Evolutionary conservation across 2,329 filamentous ascomycete genomes (phyloP).

Genomic region (Truncatella angustata): DNA sequence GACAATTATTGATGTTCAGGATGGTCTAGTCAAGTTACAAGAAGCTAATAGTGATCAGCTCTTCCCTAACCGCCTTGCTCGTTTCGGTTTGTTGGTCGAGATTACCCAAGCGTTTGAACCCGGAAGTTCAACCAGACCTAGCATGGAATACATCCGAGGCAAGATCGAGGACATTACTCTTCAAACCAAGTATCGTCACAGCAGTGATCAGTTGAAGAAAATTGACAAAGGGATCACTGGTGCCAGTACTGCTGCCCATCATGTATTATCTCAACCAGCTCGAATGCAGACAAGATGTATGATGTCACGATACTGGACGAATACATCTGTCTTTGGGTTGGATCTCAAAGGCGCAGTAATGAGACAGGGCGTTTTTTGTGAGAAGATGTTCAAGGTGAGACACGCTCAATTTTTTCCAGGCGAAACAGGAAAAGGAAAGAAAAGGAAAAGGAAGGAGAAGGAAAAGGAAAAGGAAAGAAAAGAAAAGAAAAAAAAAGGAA

Average conservation of each 20-base stretch:
- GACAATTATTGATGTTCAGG: slow-evolving; percentile 53
- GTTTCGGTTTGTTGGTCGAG: slow-evolving; percentile 6
- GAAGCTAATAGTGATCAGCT: slow-evolving; percentile 28
- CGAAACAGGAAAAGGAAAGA: no score
- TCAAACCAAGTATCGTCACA: slow-evolving; percentile 16
- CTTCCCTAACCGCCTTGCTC: slow-evolving; percentile 52
- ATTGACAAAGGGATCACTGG: slow-evolving; percentile 30
- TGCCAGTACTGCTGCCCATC: slow-evolving; percentile 15
- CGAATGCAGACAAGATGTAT: slow-evolving; percentile 54
- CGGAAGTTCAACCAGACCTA: slow-evolving; percentile 2
- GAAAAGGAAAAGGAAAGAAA: no score
- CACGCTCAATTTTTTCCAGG: slow-evolving; percentile 26
- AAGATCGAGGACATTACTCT: slow-evolving; percentile 44
- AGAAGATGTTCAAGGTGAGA: slow-evolving; percentile 61
- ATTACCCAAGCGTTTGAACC: slow-evolving; percentile 5
- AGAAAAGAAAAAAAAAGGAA: no score
- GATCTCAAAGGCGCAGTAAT: slow-evolving; percentile 62
- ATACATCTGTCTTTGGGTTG: slow-evolving; percentile 59
- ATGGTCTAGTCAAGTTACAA: slow-evolving; percentile 43
- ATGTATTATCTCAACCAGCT: slow-evolving; percentile 19
- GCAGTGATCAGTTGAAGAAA: slow-evolving; percentile 25
- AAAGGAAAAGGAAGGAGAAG: no score
- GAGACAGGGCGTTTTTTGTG: slow-evolving; percentile 60
- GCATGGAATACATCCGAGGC: slow-evolving; percentile 40
- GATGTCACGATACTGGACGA: slow-evolving; percentile 68